Evolutionary conservation across 1,284 basidiomycete genomes (phyloP), one percentile per base, ranked within the genome.

Genomic region (Taiwanofungus camphoratus): DNA sequence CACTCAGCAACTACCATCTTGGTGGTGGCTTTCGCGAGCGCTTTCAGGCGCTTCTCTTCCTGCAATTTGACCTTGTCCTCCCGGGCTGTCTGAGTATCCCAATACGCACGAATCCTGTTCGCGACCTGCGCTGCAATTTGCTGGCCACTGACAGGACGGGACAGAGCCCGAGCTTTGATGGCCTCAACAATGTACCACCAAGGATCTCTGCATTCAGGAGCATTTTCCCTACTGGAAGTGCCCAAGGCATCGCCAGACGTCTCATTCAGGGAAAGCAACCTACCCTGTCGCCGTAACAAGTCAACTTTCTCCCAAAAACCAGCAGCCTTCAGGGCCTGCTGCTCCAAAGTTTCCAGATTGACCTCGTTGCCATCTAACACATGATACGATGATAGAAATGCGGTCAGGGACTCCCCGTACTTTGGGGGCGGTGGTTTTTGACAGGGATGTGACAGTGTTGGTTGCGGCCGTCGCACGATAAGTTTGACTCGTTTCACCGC

Each of bases 1-100:
- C 94, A 98, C 54, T 92, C 87, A 24, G 74, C 77, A 20, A 79
- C 70, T 16, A 97, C 82, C 55, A 87, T 71, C 52, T 76, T 77
- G 41, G 82, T 70, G 0, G 82, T 87, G 36, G 73, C 73, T 62
- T 86, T 89, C 18, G 87, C 88, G 37, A 91, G 55, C 2, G 69
- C 72, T 44, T 79, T 75, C 52, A 87, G 51, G 30, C 83, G 73
- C 56, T 75, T 77, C 66, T 91, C 86, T 53, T 88, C 85, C 41
- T 76, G 77, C 23, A 69, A 65, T 45, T 68, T 73, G 36, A 75
- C 74, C 55, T 73, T 78, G 38, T 86, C 85, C 46, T 82, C 85
- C 67, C 64, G 79, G 49, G 74, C 73, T 29, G 74, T 75, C 29
- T 79, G 68, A 27, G 69, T 72, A 46, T 90, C 88, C 82, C 91